These are phyloP conservation scores for Juglanconis oblonga DNA, from an alignment of 2,329 filamentous ascomycete genomes.

Conservation along the genomic window DNA sequence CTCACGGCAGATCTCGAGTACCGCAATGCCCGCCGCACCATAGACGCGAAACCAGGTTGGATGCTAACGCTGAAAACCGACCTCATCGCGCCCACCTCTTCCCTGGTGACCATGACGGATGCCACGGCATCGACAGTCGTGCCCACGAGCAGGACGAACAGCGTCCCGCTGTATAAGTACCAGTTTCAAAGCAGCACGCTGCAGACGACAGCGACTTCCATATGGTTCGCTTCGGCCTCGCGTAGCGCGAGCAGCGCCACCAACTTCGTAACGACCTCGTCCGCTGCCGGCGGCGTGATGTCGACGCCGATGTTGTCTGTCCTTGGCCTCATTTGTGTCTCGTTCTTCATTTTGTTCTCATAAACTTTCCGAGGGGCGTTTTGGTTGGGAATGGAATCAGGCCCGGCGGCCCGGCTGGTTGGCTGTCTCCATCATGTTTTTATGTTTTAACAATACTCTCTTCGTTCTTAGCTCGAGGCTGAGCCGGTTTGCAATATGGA, in stretches of 20 bases:
- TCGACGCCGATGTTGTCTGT: background rate
- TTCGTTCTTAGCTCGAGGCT: background rate
- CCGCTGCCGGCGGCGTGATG: background rate
- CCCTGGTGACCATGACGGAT: background rate
- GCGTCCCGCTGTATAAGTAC: background rate
- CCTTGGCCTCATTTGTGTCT: background rate
- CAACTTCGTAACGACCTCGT: background rate
- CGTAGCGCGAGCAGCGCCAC: background rate
- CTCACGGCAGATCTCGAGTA: constrained; percentile 14
- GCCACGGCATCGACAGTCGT: background rate
- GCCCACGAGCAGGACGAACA: background rate
- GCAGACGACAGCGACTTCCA: background rate
- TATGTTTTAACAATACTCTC: background rate
- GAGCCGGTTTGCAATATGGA: background rate
- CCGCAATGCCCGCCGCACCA: constrained; percentile 4
- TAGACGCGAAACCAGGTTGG: background rate
- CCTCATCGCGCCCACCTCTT: background rate
- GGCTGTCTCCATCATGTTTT: background rate
- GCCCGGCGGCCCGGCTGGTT: background rate
- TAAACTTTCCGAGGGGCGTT: background rate
- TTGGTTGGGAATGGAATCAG: background rate
- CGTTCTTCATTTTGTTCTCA: background rate
- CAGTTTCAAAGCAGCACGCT: background rate
- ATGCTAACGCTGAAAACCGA: constrained; percentile 8
- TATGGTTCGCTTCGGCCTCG: background rate